These are phyloP conservation scores for Pseudogymnoascus sp. DNA, from an alignment of 2,329 filamentous ascomycete species.

Conservation along the genomic window DNA sequence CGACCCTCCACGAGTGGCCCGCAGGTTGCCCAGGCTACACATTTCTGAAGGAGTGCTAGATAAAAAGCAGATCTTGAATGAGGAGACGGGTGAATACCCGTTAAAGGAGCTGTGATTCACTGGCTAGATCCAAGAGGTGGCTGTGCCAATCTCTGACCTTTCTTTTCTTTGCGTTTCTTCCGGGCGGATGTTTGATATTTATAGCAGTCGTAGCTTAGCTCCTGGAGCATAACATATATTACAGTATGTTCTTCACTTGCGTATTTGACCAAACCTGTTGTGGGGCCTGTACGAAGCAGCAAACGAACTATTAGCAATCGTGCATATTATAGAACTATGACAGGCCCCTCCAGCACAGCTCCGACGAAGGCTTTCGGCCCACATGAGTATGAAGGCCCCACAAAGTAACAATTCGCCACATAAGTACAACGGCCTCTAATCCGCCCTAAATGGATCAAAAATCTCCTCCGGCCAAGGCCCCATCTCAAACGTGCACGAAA, in stretches of 20 bases:
- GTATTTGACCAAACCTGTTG: too few species aligned
- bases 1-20: constrained; percentile 15
- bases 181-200: not conserved
- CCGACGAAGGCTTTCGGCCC: not conserved
- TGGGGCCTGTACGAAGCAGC: too few species aligned
- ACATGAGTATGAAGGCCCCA: not conserved
- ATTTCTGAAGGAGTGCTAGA: not conserved
- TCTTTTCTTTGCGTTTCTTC: not conserved
- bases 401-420: not conserved
- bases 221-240: not conserved
- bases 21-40: constrained; percentile 12
- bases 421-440: not conserved
- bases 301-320: too few species aligned
- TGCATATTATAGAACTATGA: not conserved
- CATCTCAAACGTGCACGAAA: constrained; percentile 9
- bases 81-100: not conserved
- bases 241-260: too few species aligned
- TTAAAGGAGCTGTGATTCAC: not conserved
- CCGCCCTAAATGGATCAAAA: not conserved
- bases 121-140: not conserved
- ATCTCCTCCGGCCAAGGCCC: constrained; percentile 1
- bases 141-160: not conserved
- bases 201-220: not conserved
- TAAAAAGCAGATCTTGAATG: not conserved
- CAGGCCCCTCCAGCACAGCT: not conserved